Evolutionary conservation across 2,329 filamentous ascomycete species (phyloP).

Genomic region (Pseudocercospora cruenta): DNA sequence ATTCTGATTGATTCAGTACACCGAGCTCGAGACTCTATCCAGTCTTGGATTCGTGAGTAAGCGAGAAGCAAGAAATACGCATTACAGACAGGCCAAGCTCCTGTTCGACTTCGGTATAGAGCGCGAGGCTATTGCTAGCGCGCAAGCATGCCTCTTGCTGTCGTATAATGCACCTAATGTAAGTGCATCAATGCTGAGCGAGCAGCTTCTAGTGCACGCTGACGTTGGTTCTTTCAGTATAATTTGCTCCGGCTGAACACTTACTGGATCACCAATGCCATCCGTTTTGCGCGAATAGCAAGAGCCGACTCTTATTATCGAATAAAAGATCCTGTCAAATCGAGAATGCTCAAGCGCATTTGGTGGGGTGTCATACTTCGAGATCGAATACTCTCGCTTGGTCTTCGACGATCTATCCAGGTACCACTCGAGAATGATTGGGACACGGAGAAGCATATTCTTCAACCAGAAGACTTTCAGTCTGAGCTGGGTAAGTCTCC

Average conservation of each 20-base stretch:
- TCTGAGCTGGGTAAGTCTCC: conserved; percentile 26
- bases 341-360: conserved; percentile 26
- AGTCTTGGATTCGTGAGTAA: conserved; percentile 28
- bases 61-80: conserved; percentile 27
- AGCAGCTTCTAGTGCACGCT: background rate
- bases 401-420: conserved; percentile 25
- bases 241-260: conserved; percentile 29
- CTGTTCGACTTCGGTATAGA: conserved; percentile 29
- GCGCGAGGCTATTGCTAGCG: conserved; percentile 24
- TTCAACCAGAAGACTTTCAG: conserved; percentile 26
- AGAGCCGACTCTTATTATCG: conserved; percentile 26
- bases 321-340: conserved; percentile 23
- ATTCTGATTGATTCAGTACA: conserved; percentile 19
- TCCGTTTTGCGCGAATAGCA: conserved; percentile 27
- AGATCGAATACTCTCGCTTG: conserved; percentile 27
- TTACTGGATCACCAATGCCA: conserved; percentile 30
- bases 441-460: conserved; percentile 26
- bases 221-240: conserved; percentile 4
- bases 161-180: conserved; percentile 27
- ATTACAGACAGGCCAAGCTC: conserved; percentile 28
- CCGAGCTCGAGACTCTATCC: conserved; percentile 23
- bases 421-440: conserved; percentile 22
- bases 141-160: conserved; percentile 27
- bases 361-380: conserved; percentile 31
- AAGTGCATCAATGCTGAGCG: background rate